Evolutionary conservation across 768 basidiomycete genomes (phyloP), one percentile per base, ranked within the genome.

Genomic region (Phanerochaete carnosa): DNA sequence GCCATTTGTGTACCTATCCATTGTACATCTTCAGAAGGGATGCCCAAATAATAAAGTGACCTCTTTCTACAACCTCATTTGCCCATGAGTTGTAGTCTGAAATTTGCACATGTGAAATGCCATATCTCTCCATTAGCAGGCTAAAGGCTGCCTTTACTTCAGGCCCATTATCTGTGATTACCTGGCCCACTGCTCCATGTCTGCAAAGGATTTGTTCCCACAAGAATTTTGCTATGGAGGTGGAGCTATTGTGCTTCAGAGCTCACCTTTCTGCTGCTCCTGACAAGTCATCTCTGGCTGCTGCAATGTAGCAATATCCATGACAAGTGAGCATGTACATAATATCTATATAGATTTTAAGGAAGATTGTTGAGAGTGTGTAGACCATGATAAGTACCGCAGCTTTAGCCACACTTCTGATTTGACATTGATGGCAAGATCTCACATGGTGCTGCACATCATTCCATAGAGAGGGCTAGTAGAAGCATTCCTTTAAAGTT

Each of bases 51-150:
- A 52, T 68, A 16, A 59, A 69, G 32, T 77, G 76, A 13, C 71
- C 65, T 15, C 69, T 56, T 67, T 78, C 75, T 0, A 78, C 74
- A 19, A 77, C 66, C 32, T 76, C 73, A 51, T 76, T 2, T 22
- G 69, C 75, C 51, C 68, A 64, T 1, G 69, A 71, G 57, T 78
- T 77, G 56, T 76, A 77, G 0, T 68, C 66, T 61, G 37, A 53
- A 11, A 59, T 59, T 7, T 25, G 12, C 23, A 61, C 1, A 63
- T 66, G 39, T 66, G 49, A 39, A 23, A 59, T 25, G 0, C 32
- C 26, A 13, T 51, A 53, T 1, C 39, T 33, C 1, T 53, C 37
- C 49, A 54, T 54, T 12, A 59, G 58, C 3, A 28, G 16, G 9
- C n/a, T 45, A 7, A 39, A 43, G 9, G 58, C 58, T 1, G 26